These are phyloP conservation scores for Cokeromyces recurvatus DNA, from an alignment of 371 early-diverging fungal species.

Conservation along the genomic window DNA sequence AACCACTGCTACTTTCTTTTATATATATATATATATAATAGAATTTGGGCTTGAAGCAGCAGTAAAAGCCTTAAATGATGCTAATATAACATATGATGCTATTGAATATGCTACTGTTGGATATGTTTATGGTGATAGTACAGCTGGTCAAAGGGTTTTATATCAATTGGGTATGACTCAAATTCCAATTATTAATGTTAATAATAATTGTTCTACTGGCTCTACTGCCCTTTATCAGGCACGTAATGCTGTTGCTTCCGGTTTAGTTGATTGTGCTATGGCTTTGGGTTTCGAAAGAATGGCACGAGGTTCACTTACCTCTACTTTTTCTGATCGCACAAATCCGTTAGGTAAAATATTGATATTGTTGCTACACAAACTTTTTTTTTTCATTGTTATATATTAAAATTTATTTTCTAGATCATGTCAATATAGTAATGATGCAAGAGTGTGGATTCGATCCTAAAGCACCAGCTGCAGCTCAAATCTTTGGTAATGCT, in stretches of 20 bases:
- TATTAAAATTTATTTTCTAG: constrained; percentile 16
- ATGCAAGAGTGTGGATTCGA: constrained; percentile 54
- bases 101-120: constrained; percentile 64
- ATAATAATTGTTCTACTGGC: constrained; percentile 82
- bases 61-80: constrained; percentile 73
- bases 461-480: constrained; percentile 57
- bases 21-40: constrained; percentile 7
- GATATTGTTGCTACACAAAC: too few relatives aligned
- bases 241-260: constrained; percentile 60
- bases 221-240: constrained; percentile 74
- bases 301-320: constrained; percentile 56
- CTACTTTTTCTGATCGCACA: constrained; percentile 59
- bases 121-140: constrained; percentile 66
- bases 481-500: constrained; percentile 78
- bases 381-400: too few relatives aligned
- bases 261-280: constrained; percentile 67
- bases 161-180: constrained; percentile 69
- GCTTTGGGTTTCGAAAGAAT: constrained; percentile 81
- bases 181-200: constrained; percentile 64
- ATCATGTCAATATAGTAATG: constrained; percentile 54
- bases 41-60: constrained; percentile 72
- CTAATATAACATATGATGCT: constrained; percentile 59
- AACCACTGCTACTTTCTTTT: too few relatives aligned
- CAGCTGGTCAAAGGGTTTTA: constrained; percentile 70
- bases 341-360: constrained; percentile 61